Conservation (phyloP, 768 basidiomycete species). For the Leccinum truebloodii region DNA sequence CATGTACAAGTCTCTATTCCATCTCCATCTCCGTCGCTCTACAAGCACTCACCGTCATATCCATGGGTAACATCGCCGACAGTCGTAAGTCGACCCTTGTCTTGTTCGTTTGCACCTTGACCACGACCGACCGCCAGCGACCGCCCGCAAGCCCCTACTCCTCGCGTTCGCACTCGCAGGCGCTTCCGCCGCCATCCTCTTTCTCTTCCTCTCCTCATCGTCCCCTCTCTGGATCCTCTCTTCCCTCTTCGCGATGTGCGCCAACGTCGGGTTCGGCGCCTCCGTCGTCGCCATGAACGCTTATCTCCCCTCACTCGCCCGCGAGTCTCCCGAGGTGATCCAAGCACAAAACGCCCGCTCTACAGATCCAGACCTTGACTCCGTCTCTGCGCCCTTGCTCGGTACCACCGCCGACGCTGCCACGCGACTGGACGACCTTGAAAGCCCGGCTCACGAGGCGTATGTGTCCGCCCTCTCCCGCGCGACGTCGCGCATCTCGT, state of each 20-base stretch:
- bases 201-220: conserved; percentile 72
- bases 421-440: conserved; percentile 6
- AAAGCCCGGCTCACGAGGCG: conserved; percentile 30
- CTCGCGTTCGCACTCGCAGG: conserved; percentile 74
- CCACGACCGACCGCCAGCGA: conserved; percentile 39
- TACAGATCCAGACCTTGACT: conserved; percentile 21
- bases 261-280: conserved; percentile 86
- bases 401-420: background rate
- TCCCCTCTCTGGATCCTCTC: conserved; percentile 70
- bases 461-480: conserved; percentile 63
- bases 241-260: conserved; percentile 68
- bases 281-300: conserved; percentile 89
- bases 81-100: conserved; percentile 56
- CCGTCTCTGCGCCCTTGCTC: conserved; percentile 41
- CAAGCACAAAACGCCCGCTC: conserved; percentile 31
- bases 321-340: conserved; percentile 60
- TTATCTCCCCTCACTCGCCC: conserved; percentile 77
- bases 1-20: conserved; percentile 65
- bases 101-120: background rate
- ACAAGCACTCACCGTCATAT: conserved; percentile 93
- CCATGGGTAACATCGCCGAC: conserved; percentile 91
- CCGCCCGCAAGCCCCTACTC: conserved; percentile 77
- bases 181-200: conserved; percentile 62
- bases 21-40: conserved; percentile 87
- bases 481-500: conserved; percentile 83